Percentiles rank a stretch among this genome's conserved stretches.
These are phyloP conservation scores for Aspergillus fumigatus DNA, from an alignment of 2,329 filamentous ascomycete genomes.

Conservation along the genomic window DNA sequence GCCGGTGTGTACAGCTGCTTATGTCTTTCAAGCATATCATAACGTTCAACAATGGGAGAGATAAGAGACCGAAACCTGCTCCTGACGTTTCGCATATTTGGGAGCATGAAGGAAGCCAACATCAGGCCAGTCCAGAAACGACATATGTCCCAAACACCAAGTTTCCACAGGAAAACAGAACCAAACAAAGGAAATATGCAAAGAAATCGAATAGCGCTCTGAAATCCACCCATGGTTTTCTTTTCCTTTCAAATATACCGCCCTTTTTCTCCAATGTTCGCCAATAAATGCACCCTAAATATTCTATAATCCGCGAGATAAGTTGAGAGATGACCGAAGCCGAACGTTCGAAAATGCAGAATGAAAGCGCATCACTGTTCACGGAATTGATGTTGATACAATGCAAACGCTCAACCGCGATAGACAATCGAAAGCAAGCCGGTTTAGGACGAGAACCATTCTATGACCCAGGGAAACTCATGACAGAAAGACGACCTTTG, in stretches of 20 bases:
- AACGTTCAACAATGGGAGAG: neutral
- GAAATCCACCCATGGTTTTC: neutral
- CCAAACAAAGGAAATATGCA: constrained; percentile 5
- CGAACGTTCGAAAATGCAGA: constrained; percentile 8
- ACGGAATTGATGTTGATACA: constrained; percentile 14
- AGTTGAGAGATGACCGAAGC: constrained; percentile 2
- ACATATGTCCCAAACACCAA: neutral
- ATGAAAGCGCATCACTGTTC: constrained; percentile 6
- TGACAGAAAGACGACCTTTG: constrained; percentile 2
- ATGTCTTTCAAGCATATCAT: neutral
- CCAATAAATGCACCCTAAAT: constrained; percentile 4
- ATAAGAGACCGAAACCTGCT: neutral
- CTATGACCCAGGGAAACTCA: constrained; percentile 11
- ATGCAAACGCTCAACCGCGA: constrained; percentile 28
- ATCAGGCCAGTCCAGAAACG: neutral
- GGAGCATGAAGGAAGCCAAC: neutral
- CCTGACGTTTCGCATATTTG: neutral
- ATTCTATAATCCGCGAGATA: neutral
- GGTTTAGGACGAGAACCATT: constrained; percentile 7
- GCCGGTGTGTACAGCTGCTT: neutral
- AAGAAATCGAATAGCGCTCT: constrained; percentile 5
- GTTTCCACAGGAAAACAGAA: neutral
- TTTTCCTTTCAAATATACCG: constrained; percentile 7
- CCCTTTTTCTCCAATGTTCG: constrained; percentile 9
- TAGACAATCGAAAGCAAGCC: constrained; percentile 11